phyloP scores from a whole-genome alignment of 2,329 filamentous ascomycete genomes.

The Stylonectria norvegica region DNA sequence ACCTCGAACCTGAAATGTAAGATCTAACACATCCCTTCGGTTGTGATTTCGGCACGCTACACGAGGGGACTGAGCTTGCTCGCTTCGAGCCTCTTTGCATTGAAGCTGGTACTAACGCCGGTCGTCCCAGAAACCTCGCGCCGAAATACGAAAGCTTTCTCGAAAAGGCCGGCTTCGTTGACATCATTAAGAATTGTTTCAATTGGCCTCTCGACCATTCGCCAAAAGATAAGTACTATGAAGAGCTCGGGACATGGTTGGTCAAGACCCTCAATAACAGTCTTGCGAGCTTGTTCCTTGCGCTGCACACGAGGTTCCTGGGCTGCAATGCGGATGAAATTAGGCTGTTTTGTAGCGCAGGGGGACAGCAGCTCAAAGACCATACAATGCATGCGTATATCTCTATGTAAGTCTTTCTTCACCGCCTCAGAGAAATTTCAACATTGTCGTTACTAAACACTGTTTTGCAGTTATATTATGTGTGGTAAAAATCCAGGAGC shows the following conservation, averaged over 20 bases:
- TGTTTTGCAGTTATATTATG: background rate
- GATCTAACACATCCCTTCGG: slow-evolving; percentile 7
- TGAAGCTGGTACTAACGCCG: slow-evolving; percentile 7
- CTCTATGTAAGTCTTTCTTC: background rate
- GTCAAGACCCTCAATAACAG: background rate
- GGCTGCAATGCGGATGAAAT: background rate
- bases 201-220: background rate
- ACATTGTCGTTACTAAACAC: background rate
- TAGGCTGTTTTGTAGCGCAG: background rate
- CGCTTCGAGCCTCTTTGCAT: background rate
- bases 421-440: background rate
- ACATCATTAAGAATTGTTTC: background rate
- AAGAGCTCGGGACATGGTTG: background rate
- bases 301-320: background rate
- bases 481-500: background rate
- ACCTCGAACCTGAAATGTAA: slow-evolving; percentile 12
- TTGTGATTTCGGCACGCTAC: slow-evolving; percentile 7
- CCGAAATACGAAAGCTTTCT: slow-evolving; percentile 5
- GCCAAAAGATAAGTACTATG: background rate
- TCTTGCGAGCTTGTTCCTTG: background rate
- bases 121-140: slow-evolving; percentile 1
- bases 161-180: slow-evolving; percentile 10
- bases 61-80: background rate
- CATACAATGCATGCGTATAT: background rate
- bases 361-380: background rate